A percentile compares a stretch with the other conserved stretches of the same genome.
Conservation (phyloP, 306 rosid species). For the Carpinus fangiana region DNA sequence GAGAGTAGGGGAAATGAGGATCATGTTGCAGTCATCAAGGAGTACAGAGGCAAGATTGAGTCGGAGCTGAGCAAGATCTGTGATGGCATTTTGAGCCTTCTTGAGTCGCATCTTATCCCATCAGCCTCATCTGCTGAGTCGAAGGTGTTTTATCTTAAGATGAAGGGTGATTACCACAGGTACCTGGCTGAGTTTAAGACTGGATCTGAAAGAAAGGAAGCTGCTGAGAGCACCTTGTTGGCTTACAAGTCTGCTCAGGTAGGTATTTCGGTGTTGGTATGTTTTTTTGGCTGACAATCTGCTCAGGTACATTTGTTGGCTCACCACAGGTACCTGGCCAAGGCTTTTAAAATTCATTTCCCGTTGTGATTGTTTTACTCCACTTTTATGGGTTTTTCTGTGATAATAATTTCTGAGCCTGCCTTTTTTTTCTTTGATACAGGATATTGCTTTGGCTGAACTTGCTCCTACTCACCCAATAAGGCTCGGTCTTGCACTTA, state of each 20-base stretch:
- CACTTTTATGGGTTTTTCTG: background rate
- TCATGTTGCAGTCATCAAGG: slow-evolving; percentile 72
- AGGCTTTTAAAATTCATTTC: background rate
- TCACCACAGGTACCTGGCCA: slow-evolving; percentile 3
- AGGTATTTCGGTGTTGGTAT: slow-evolving; percentile 11
- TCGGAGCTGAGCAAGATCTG: slow-evolving; percentile 91
- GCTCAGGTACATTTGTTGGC: slow-evolving; percentile 60
- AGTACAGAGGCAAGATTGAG: slow-evolving; percentile 81
- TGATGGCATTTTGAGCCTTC: slow-evolving; percentile 82
- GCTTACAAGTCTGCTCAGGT: slow-evolving; percentile 99
- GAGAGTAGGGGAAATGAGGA: slow-evolving; percentile 93
- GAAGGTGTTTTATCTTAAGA: slow-evolving; percentile 86
- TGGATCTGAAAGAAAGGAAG: slow-evolving; percentile 83
- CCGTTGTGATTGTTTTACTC: background rate
- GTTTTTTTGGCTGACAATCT: slow-evolving; percentile 70
- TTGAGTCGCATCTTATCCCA: slow-evolving; percentile 85
- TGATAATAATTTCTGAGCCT: background rate
- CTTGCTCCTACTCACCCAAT: slow-evolving; percentile 92
- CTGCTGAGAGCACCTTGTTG: slow-evolving; percentile 88
- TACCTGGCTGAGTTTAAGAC: slow-evolving; percentile 93
- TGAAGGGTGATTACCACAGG: slow-evolving; percentile 97
- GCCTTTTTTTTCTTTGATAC: slow-evolving; percentile 12
- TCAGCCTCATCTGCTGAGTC: slow-evolving; percentile 78
- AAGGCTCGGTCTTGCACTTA: slow-evolving; percentile 95
- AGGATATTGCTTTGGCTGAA: slow-evolving; percentile 88